Evolutionary conservation across 164 flowering plant species (phyloP), one percentile per base, ranked within the genome.

Genomic region (Umbellularia californica): DNA sequence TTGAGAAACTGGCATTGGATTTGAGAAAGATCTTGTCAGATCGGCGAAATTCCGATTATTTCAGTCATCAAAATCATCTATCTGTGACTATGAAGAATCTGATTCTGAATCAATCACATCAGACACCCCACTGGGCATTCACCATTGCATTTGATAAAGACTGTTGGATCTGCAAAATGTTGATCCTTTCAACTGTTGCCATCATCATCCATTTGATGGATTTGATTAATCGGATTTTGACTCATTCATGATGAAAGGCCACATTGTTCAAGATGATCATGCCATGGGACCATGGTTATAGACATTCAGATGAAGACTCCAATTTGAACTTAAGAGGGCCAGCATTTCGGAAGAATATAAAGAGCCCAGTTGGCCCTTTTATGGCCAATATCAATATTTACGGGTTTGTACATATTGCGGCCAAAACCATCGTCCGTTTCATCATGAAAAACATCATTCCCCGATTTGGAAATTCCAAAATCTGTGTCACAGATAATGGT

Each of bases 1-100:
- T 17, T 12, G 13, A 52, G 13, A 67, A 71, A 23, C 83, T 87
- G 2, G 83, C 87, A 5, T n/a, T 86, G 74, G 90, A 87, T 81
- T 50, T 84, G 75, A 77, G 84, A 79, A 82, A 77, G 50, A 52
- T 85, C 77, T 24, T 83, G 55, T 58, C 79, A 2, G 80, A 73
- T 47, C 22, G 72, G 28, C 71, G 79, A 41, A 60, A 30, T 30
- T 30, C 4, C 5, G 33, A 3, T 30, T 30, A 30, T 30, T 30
- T 30, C 4, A 30, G 4, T 30, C 33, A 30, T 30, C 33, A 30
- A 30, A 30, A 30, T 30, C 33, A 30, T 30, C 33, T 30, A 30
- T 3, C 5, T 30, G 4, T 30, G 33, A 30, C 4, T 30, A 30
- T 30, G 33, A 30, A 30, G 33, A 30, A 30, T 3, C 33, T 30